Evolutionary conservation across 75 land plant species (phyloP).

Genomic region (Cupressus sempervirens): DNA sequence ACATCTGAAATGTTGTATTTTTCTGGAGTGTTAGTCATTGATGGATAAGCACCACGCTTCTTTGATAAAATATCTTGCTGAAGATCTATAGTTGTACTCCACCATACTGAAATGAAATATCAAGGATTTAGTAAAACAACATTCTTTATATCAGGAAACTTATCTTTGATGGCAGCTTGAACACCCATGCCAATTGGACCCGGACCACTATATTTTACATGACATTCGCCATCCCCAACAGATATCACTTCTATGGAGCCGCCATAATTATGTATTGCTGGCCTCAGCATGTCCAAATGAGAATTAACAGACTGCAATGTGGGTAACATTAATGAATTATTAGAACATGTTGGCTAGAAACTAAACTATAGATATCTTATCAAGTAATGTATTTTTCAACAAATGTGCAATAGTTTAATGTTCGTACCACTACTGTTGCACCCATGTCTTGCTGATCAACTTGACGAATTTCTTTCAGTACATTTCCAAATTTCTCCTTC

Average conservation of each 20-base stretch:
- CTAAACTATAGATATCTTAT: neutral
- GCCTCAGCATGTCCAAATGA: conserved; percentile 85
- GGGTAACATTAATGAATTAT: neutral
- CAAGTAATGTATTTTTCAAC: neutral
- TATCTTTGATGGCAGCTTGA: conserved; percentile 96
- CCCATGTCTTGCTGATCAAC: conserved; percentile 57
- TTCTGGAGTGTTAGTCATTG: neutral
- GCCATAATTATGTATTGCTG: conserved; percentile 89
- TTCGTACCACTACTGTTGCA: conserved; percentile 62
- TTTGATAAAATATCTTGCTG: conserved; percentile 3
- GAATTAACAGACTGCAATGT: conserved; percentile 68
- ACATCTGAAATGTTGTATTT: neutral
- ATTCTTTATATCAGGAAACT: conserved; percentile 77
- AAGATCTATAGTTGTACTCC: neutral
- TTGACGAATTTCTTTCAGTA: conserved; percentile 80
- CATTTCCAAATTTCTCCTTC: conserved; percentile 90
- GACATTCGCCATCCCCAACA: conserved; percentile 64
- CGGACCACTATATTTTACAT: conserved; percentile 75
- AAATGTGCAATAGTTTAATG: conserved; percentile 8
- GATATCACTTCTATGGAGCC: conserved; percentile 84
- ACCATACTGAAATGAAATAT: neutral
- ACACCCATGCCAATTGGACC: conserved; percentile 90
- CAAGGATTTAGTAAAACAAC: conserved; percentile 36
- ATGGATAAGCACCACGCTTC: neutral
- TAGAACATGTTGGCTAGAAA: neutral